Evolutionary conservation across 768 basidiomycete genomes (phyloP).

Genomic region (Kwoniella mangroviensis): DNA sequence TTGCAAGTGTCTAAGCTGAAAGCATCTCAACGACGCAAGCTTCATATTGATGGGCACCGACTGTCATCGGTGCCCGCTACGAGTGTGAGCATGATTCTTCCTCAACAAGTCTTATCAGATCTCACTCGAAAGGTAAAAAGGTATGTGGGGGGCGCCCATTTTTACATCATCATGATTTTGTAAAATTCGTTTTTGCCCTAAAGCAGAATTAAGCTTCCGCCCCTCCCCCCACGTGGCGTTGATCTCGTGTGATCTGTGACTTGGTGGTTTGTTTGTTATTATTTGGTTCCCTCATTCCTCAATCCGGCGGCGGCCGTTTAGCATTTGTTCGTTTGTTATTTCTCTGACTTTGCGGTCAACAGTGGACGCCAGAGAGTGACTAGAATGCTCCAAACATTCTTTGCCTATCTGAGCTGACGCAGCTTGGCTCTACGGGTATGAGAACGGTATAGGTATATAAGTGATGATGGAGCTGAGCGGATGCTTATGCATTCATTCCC

Average conservation of each 20-base stretch:
- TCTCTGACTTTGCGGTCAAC: not conserved
- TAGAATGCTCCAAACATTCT: too few species aligned
- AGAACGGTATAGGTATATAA: not conserved
- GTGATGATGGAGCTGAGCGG: not conserved
- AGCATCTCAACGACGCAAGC: too few species aligned
- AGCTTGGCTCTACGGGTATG: not conserved
- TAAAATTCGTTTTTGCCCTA: not conserved
- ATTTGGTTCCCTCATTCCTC: not conserved
- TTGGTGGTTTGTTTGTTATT: not conserved
- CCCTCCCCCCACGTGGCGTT: not conserved
- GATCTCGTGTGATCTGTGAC: not conserved
- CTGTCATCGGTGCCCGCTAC: too few species aligned
- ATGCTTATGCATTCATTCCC: not conserved
- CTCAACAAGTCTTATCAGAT: too few species aligned
- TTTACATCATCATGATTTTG: not conserved
- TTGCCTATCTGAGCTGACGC: too few species aligned
- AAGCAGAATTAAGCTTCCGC: not conserved
- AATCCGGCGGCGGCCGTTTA: not conserved
- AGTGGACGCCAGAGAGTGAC: too few species aligned
- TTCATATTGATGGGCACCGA: too few species aligned
- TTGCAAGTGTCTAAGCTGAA: too few species aligned
- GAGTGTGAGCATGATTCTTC: too few species aligned
- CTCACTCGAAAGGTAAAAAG: too few species aligned
- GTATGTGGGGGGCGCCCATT: too few species aligned
- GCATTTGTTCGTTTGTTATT: not conserved